Conservation (phyloP, 2,329 filamentous ascomycete species). For the Verruconis gallopava region DNA sequence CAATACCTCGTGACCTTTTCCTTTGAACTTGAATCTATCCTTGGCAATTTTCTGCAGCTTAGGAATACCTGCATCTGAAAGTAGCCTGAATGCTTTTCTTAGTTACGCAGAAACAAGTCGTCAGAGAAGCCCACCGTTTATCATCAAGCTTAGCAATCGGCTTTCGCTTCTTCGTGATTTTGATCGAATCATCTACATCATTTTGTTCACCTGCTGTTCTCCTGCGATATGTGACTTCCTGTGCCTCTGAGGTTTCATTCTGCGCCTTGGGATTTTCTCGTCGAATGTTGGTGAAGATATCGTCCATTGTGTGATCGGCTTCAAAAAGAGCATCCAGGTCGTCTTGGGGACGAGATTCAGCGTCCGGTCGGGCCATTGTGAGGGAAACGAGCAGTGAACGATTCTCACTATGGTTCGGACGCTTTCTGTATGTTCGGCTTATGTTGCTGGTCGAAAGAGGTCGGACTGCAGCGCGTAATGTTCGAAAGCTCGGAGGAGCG, state of each 20-base stretch:
- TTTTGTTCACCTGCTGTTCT: slow-evolving; percentile 28
- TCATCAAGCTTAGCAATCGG: slow-evolving; percentile 84
- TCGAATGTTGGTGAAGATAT: slow-evolving; percentile 32
- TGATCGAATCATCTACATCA: slow-evolving; percentile 78
- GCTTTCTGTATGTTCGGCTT: too few species aligned
- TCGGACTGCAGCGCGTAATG: too few species aligned
- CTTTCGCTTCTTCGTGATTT: slow-evolving; percentile 57
- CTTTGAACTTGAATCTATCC: slow-evolving; percentile 58
- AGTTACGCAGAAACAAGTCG: too few species aligned
- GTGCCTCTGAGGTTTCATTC: too few species aligned
- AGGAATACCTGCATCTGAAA: slow-evolving; percentile 73
- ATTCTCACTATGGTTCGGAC: too few species aligned
- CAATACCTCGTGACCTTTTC: slow-evolving; percentile 78
- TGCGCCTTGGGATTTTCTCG: too few species aligned
- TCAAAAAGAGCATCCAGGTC: slow-evolving; percentile 59
- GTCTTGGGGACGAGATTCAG: slow-evolving; percentile 22
- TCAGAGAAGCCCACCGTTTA: slow-evolving; percentile 42
- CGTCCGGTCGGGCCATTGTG: slow-evolving; percentile 16
- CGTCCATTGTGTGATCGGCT: slow-evolving; percentile 51
- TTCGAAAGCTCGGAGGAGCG: too few species aligned
- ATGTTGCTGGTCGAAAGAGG: too few species aligned
- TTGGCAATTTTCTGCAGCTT: slow-evolving; percentile 61
- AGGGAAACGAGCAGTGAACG: too few species aligned
- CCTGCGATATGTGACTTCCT: too few species aligned
- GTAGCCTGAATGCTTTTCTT: slow-evolving; percentile 40